phyloP scores from a whole-genome alignment of 148 eudicot genomes.

The Mesembryanthemum crystallinum region DNA sequence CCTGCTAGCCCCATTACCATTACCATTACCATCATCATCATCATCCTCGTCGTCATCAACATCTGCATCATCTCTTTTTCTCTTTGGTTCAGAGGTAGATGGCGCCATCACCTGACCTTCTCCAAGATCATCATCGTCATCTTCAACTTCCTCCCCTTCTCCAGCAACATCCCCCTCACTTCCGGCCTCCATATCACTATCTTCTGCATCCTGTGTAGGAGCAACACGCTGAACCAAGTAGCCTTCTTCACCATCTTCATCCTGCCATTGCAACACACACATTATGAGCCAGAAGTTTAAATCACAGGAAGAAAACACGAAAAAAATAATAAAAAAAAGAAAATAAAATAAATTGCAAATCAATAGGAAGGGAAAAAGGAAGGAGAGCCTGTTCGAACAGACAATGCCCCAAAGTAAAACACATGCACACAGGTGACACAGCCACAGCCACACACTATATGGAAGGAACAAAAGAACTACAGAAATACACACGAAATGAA shows the following conservation, averaged over 20 bases:
- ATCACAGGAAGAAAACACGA: background rate
- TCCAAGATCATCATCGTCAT: conserved; percentile 47
- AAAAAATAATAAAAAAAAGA: background rate
- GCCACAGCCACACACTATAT: too few species aligned
- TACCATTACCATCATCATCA: conserved; percentile 29
- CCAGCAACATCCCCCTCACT: conserved; percentile 44
- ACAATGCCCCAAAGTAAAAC: background rate
- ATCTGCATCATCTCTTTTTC: conserved; percentile 43
- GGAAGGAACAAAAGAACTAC: too few species aligned
- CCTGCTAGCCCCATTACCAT: conserved; percentile 27
- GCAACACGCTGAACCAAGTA: conserved; percentile 71
- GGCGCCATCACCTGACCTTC: conserved; percentile 49
- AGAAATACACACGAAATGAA: too few species aligned
- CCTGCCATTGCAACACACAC: conserved; percentile 42
- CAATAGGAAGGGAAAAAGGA: too few species aligned
- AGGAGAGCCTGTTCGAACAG: background rate
- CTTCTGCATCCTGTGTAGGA: conserved; percentile 45
- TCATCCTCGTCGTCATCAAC: conserved; percentile 29
- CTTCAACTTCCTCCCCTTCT: conserved; percentile 56
- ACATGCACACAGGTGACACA: too few species aligned
- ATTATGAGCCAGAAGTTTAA: background rate
- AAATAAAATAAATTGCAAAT: background rate
- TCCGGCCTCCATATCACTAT: conserved; percentile 48
- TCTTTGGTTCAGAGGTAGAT: conserved; percentile 38
- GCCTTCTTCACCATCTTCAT: conserved; percentile 69